Conservation (phyloP, 371 early-diverging fungal genomes). For the Mucor velutinosus region DNA sequence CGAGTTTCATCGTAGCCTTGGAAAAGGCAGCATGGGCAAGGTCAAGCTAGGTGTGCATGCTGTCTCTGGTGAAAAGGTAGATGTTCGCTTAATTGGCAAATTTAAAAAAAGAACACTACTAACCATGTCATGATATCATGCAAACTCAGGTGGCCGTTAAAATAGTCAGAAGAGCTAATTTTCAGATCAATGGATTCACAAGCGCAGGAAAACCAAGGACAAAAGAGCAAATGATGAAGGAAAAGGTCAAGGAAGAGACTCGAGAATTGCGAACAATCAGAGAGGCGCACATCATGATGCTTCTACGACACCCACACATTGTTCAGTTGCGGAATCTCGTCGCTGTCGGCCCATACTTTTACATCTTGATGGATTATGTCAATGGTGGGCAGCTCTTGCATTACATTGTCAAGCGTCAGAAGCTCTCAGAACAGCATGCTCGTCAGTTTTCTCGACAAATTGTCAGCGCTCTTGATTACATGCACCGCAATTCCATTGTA, state of each 20-base stretch:
- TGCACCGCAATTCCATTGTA: constrained; percentile 95
- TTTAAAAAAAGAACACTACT: neutral
- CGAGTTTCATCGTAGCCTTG: constrained; percentile 24
- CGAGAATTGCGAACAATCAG: constrained; percentile 90
- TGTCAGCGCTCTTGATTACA: constrained; percentile 88
- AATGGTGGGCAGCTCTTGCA: constrained; percentile 88
- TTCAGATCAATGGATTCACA: constrained; percentile 21
- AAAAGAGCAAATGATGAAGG: constrained; percentile 21
- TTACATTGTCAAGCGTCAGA: constrained; percentile 85
- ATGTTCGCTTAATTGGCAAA: neutral
- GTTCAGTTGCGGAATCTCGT: constrained; percentile 83
- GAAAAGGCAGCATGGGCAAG: constrained; percentile 46
- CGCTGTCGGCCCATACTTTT: constrained; percentile 74
- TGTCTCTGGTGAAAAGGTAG: constrained; percentile 42
- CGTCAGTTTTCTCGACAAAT: constrained; percentile 92
- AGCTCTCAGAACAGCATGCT: constrained; percentile 85
- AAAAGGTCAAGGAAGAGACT: constrained; percentile 57
- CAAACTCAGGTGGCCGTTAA: constrained; percentile 40
- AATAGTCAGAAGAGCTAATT: constrained; percentile 42
- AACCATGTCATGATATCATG: neutral
- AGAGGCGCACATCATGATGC: constrained; percentile 88
- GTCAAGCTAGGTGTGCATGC: constrained; percentile 45
- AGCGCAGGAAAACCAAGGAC: constrained; percentile 4
- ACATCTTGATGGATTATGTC: constrained; percentile 93
- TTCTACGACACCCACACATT: constrained; percentile 91